Evolutionary conservation across 441 rosid genomes (phyloP).

Genomic region (Daphne laureola): DNA sequence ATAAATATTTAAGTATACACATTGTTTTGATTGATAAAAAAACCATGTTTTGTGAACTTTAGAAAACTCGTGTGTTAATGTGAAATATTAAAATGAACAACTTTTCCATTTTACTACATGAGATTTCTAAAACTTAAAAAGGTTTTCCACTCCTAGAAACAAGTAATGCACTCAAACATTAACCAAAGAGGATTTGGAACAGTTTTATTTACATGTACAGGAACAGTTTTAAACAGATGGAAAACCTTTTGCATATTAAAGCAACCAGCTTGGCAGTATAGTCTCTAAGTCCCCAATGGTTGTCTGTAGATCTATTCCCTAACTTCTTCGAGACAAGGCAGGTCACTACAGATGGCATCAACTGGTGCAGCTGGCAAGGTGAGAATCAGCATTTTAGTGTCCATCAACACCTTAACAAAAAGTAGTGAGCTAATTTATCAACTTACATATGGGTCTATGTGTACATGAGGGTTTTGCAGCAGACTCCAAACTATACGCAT

Average conservation of each 20-base stretch:
- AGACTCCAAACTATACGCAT: constrained; percentile 86
- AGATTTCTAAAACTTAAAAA: too few species aligned
- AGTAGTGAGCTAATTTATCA: constrained; percentile 5
- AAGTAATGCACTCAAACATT: too few species aligned
- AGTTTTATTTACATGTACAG: constrained; percentile 11
- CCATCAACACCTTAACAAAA: not conserved
- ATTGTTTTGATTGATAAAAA: too few species aligned
- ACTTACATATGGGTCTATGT: constrained; percentile 92
- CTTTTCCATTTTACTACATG: too few species aligned
- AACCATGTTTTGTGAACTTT: too few species aligned
- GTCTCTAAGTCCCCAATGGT: constrained; percentile 97
- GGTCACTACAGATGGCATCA: constrained; percentile 97
- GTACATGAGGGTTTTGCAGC: constrained; percentile 81
- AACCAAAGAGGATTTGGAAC: not conserved
- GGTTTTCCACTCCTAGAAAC: too few species aligned
- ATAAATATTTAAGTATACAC: too few species aligned
- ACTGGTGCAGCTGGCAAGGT: constrained; percentile 73
- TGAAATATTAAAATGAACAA: too few species aligned
- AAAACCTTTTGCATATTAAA: constrained; percentile 80
- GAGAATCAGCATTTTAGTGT: constrained; percentile 30
- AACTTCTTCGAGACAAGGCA: constrained; percentile 94
- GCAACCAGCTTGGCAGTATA: constrained; percentile 77
- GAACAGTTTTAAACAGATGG: constrained; percentile 18
- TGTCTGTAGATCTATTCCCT: constrained; percentile 83
- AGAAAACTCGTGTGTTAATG: too few species aligned